Evolutionary conservation across 1,139 yeast species (phyloP), one percentile per base, ranked within the genome.

Genomic region (Magnusiomyces magnusii): DNA sequence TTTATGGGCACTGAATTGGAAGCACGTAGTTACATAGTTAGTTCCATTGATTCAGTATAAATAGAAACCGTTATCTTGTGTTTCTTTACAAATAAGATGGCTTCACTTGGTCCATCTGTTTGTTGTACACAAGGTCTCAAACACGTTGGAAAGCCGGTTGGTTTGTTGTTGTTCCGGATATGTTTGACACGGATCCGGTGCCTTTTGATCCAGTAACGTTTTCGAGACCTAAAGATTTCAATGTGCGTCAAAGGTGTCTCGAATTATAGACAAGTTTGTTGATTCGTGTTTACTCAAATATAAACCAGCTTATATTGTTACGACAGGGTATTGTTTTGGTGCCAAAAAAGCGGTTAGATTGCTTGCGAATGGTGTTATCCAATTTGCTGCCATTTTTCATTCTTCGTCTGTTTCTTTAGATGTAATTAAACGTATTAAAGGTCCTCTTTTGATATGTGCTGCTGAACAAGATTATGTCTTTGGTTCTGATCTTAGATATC

Each of bases 321-420:
- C 83, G 23, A 74, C 86, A 58, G 97, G 97, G 23, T 85, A 88
- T 77, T 91, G 97, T 75, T 90, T 78, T 66, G 97, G 97, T 67
- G 96, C 91, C 56, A 86, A 84, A 71, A 84, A 76, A 64, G 83
- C 80, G 34, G 68, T 86, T 55, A 82, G 79, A 60, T 78, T 85
- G 59, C 73, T 86, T 56, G 73, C 80, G 1, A 75, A 69, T 28
- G 85, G 85, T 25, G 65, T 73, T 28, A 71, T 82, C 34, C 66
- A 83, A 61, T 86, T 78, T 39, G 90, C 81, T 65, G 95, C 92
- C 10, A 71, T 81, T 61, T 93, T 92, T 17, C 97, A 91, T 71
- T 97, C 97, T 15, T 85, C 95, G 1, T 78, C 84, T 61, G 85
- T 87, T 41, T 60, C 78, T 10, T 78, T 80, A 36, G 90, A 83